Percentiles rank a stretch among this genome's conserved stretches.
These are phyloP conservation scores for Chloranthus sessilifolius DNA, from an alignment of 164 flowering plant species.

Conservation along the genomic window DNA sequence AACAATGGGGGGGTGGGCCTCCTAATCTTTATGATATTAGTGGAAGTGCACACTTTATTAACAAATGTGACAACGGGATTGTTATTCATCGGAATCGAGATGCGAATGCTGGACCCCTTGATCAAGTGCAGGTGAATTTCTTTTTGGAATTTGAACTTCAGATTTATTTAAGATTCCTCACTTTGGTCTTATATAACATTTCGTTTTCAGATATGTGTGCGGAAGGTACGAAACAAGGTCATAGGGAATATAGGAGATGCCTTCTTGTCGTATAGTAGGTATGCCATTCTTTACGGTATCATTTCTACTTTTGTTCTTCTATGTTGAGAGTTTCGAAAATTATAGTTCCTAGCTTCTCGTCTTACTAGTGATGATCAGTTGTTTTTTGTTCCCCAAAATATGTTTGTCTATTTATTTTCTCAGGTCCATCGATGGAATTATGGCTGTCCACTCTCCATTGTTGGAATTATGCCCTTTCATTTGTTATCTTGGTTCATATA, in stretches of 20 bases:
- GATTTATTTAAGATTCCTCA: no score
- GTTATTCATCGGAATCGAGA: slow-evolving; percentile 95
- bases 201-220: slow-evolving; percentile 65
- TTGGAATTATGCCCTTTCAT: no score
- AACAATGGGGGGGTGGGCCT: slow-evolving; percentile 73
- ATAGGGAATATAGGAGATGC: slow-evolving; percentile 86
- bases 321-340: no score
- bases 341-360: no score
- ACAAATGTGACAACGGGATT: slow-evolving; percentile 98
- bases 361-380: no score
- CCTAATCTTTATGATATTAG: slow-evolving; percentile 97
- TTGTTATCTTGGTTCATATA: no score
- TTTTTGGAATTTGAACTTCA: no score
- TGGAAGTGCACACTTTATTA: slow-evolving; percentile 99
- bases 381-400: no score
- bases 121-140: slow-evolving; percentile 89
- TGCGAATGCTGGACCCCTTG: slow-evolving; percentile 65
- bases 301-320: background rate
- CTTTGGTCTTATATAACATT: background rate
- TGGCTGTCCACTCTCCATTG: no score
- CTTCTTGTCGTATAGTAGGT: slow-evolving; percentile 72
- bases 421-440: no score
- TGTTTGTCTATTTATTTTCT: no score
- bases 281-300: slow-evolving; percentile 8
- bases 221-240: slow-evolving; percentile 91